Evolutionary conservation across 2,329 filamentous ascomycete genomes (phyloP), one percentile per base, ranked within the genome.

Genomic region (Leptographium wingfieldii): DNA sequence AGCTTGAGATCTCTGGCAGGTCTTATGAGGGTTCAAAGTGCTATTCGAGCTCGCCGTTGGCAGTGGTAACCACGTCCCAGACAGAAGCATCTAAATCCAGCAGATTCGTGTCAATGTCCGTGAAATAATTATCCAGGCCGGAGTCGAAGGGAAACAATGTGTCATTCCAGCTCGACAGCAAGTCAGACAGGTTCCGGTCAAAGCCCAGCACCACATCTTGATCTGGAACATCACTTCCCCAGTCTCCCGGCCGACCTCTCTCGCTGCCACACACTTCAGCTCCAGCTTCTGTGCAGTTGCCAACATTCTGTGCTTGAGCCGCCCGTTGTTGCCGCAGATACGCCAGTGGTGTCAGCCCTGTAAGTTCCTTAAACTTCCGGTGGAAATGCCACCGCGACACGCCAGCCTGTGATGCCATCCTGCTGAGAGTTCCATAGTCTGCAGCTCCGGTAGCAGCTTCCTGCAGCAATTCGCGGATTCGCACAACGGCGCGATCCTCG

Each of bases 381-480:
- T 82, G 79, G 57, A 84, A 80, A 66, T 84, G 80, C 69, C 80
- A 77, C 58, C 80, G 78, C 11, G 80, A 81, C 46, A 83, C 68
- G 0, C 77, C 77, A 5, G 77, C 77, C 65, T 74, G 73, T 52
- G 68, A 72, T 9, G 81, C 81, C 67, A 84, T 70, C 27, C n/a
- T 11, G 56, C 19, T 6, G 38, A 40, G 10, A 14, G 38, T 16
- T 40, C 14, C 14, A 5, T 40, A 12, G 12, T 16, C 14, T 14
- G 38, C 38, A 40, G 14, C 38, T 19, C 43, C 31, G 48, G 51
- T 48, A 69, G 25, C 71, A 64, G 57, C 60, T 63, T 58, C 68
- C 70, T 35, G 25, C 70, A 63, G 35, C 66, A 64, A 40, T 14
- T 27, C n/a, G 27, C 70, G 67, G 38, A 75, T 72, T 66, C 71